These are phyloP conservation scores for Xylogone sp. DNA, from an alignment of 2,329 filamentous ascomycete species.

Conservation along the genomic window DNA sequence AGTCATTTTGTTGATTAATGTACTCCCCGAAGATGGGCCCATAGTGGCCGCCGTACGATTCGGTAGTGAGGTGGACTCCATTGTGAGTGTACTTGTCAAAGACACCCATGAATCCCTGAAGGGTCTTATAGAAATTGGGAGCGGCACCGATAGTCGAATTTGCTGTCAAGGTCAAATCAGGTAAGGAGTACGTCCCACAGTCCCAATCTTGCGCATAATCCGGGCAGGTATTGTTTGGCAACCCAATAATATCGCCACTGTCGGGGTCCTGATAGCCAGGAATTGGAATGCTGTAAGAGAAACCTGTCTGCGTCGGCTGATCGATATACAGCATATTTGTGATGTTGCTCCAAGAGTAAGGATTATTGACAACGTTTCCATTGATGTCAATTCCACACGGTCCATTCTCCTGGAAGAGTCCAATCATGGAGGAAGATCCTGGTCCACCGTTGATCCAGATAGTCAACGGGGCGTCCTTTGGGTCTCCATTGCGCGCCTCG, in stretches of 20 bases:
- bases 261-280: conserved; percentile 17
- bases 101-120: conserved; percentile 60
- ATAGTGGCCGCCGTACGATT: conserved; percentile 57
- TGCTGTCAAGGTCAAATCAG: conserved; percentile 45
- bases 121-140: conserved; percentile 56
- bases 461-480: conserved; percentile 45
- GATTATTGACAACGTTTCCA: conserved; percentile 11
- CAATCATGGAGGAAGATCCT: conserved; percentile 59
- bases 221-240: conserved; percentile 44
- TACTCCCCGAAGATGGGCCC: conserved; percentile 54
- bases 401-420: conserved; percentile 58
- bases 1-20: conserved; percentile 58
- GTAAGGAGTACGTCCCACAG: conserved; percentile 54
- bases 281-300: conserved; percentile 44
- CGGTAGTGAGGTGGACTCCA: conserved; percentile 51
- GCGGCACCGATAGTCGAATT: conserved; percentile 50
- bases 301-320: conserved; percentile 63
- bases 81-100: conserved; percentile 48
- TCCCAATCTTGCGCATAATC: conserved; percentile 39
- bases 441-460: conserved; percentile 67
- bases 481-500: conserved; percentile 40
- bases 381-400: conserved; percentile 38
- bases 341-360: conserved; percentile 59
- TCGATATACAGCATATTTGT: conserved; percentile 49
- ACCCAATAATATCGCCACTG: conserved; percentile 31